Evolutionary conservation across 2,329 filamentous ascomycete genomes (phyloP), one percentile per base, ranked within the genome.

Genomic region (Tympanopsis confertula): DNA sequence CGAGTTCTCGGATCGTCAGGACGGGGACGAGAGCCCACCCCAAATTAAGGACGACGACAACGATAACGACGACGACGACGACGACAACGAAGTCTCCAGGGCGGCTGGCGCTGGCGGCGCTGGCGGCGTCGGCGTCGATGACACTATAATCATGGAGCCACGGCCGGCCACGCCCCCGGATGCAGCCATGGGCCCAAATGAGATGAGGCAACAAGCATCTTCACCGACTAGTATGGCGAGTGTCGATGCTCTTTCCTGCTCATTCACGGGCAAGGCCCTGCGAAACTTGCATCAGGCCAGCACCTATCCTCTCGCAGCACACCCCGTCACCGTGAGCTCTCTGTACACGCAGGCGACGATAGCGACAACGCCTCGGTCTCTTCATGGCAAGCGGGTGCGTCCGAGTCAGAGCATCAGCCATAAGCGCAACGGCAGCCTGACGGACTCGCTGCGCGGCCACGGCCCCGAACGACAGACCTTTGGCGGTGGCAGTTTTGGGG

Each of bases 401-500:
- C 69, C 75, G 15, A 60, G 61, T 12, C 55, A 65, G 29, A 57
- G 60, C 7, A 69, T 72, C 44, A 56, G 64, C 3, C 87, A 94
- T 58, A 88, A 86, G 56, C 78, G 87, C 17, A 94, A 85, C 51
- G 86, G 81, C 36, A 95, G 88, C 54, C 81, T 91, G 48, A 85
- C 83, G 0, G 86, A 95, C 58, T 89, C 88, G 1, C 57, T 89
- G 37, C 69, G 86, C 47, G 84, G 91, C 57, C 79, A 62, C 59
- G 74, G n/a, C n/a, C n/a, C n/a, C n/a, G n/a, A n/a, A 38, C 58
- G n/a, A n/a, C n/a, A n/a, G n/a, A n/a, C n/a, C n/a, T n/a, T n/a
- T n/a, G n/a, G n/a, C n/a, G n/a, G n/a, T n/a, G n/a, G n/a, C n/a
- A n/a, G n/a, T n/a, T n/a, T n/a, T n/a, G n/a, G n/a, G n/a, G n/a